Evolutionary conservation across 163 green algal genomes (phyloP).

Genomic region (Trebouxiophyceae sp.): DNA sequence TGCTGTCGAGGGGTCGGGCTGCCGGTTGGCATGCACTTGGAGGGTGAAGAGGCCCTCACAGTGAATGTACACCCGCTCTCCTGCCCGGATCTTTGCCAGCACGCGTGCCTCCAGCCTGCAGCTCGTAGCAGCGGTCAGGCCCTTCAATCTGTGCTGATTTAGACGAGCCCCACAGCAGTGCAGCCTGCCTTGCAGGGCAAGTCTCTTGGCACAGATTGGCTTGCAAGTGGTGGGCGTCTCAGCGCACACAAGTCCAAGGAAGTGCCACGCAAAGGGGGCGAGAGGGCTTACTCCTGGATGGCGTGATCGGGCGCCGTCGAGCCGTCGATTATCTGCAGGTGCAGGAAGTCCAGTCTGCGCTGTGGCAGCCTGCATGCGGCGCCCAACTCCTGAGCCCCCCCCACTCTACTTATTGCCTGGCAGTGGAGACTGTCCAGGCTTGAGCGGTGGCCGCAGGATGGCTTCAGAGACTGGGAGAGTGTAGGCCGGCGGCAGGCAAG

Average conservation of each 20-base stretch:
- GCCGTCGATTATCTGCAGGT: slow-evolving; percentile 64
- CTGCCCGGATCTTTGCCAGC: slow-evolving; percentile 27
- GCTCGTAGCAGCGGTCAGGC: not conserved
- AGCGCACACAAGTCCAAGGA: not conserved
- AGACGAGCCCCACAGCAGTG: too few species aligned
- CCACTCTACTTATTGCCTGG: too few species aligned
- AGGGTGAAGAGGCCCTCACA: slow-evolving; percentile 24
- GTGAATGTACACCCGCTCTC: slow-evolving; percentile 74
- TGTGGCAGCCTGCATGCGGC: slow-evolving; percentile 33
- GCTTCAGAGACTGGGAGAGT: not conserved
- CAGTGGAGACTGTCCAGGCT: too few species aligned
- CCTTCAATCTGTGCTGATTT: not conserved
- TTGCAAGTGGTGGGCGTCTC: not conserved
- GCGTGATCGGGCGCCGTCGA: slow-evolving; percentile 62
- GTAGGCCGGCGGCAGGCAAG: not conserved
- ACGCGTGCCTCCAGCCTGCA: slow-evolving; percentile 39
- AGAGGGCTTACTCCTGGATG: slow-evolving; percentile 18
- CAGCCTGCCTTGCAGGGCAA: too few species aligned
- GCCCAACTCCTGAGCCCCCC: too few species aligned
- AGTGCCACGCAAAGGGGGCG: too few species aligned
- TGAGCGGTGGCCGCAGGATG: not conserved
- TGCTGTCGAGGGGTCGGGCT: not conserved
- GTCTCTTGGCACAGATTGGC: not conserved
- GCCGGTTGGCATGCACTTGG: not conserved
- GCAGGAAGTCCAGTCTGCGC: slow-evolving; percentile 76